Conservation (phyloP, 306 rosid species). For the Medicago ruthenica region DNA sequence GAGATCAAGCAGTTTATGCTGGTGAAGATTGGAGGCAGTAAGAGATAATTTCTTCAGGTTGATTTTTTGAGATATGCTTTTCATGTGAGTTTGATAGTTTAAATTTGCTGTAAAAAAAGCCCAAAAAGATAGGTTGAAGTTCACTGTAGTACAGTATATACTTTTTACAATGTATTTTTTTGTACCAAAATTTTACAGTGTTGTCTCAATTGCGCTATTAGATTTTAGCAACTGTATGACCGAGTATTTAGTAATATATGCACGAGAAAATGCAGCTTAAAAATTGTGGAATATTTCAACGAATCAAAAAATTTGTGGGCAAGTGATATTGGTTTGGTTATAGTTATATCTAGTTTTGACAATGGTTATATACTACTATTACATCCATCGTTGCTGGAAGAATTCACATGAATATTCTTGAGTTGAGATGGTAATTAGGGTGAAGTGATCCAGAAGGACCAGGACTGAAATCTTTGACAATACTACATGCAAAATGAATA, state of each 20-base stretch:
- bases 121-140: constrained; percentile 33
- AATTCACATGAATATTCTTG: neutral
- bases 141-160: constrained; percentile 42
- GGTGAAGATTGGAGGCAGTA: constrained; percentile 83
- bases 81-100: constrained; percentile 17
- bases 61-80: constrained; percentile 38
- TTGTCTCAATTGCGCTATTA: constrained; percentile 10
- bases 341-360: neutral
- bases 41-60: constrained; percentile 35
- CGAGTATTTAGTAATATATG: constrained; percentile 22
- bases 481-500: neutral
- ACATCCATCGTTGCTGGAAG: neutral
- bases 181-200: constrained; percentile 20
- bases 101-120: neutral
- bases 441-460: neutral
- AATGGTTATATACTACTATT: neutral
- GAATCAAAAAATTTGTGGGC: neutral
- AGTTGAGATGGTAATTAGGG: neutral
- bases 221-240: constrained; percentile 31
- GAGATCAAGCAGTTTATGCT: constrained; percentile 77
- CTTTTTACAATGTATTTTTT: constrained; percentile 22
- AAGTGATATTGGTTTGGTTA: neutral
- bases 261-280: constrained; percentile 21
- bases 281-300: neutral
- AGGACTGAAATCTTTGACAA: neutral